Conservation (phyloP, 805 yeast species). For the Teunomyces aglyptinius region DNA sequence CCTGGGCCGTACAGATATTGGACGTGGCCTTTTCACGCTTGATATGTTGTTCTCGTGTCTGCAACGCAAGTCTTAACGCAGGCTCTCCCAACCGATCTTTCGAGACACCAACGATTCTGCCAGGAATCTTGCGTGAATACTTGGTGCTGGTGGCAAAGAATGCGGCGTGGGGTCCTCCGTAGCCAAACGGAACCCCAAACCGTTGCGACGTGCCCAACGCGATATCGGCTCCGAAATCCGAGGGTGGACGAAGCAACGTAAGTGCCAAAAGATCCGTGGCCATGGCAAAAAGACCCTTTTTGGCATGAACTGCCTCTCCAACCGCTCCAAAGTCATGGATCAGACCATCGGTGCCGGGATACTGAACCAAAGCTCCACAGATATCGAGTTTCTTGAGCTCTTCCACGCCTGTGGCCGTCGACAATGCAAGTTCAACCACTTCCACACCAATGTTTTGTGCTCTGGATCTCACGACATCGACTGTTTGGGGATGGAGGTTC, state of each 20-base stretch:
- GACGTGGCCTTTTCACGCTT: conserved; percentile 97
- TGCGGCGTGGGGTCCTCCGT: conserved; percentile 99
- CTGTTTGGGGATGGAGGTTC: conserved; percentile 81
- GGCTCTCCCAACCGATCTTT: conserved; percentile 86
- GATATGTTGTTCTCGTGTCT: conserved; percentile 97
- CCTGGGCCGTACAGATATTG: conserved; percentile 97
- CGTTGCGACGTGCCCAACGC: conserved; percentile 92
- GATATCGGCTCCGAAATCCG: conserved; percentile 85
- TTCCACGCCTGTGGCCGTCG: conserved; percentile 34
- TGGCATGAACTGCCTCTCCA: conserved; percentile 62
- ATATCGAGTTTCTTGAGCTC: conserved; percentile 32
- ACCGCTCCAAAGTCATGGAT: conserved; percentile 49
- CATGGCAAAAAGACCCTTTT: conserved; percentile 75
- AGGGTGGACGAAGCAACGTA: conserved; percentile 81
- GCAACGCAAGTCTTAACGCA: conserved; percentile 91
- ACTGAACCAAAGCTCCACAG: conserved; percentile 86
- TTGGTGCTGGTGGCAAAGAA: conserved; percentile 85
- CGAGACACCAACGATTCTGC: conserved; percentile 90
- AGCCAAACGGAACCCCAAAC: conserved; percentile 97
- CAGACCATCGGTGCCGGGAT: conserved; percentile 85
- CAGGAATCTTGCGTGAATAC: conserved; percentile 91
- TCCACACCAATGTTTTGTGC: conserved; percentile 73
- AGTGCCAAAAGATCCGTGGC: conserved; percentile 93
- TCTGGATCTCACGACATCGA: conserved; percentile 74
- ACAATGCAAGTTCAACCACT: conserved; percentile 55